These are phyloP conservation scores for Infundibulicybe gibba DNA, from an alignment of 768 basidiomycete species.

Conservation along the genomic window DNA sequence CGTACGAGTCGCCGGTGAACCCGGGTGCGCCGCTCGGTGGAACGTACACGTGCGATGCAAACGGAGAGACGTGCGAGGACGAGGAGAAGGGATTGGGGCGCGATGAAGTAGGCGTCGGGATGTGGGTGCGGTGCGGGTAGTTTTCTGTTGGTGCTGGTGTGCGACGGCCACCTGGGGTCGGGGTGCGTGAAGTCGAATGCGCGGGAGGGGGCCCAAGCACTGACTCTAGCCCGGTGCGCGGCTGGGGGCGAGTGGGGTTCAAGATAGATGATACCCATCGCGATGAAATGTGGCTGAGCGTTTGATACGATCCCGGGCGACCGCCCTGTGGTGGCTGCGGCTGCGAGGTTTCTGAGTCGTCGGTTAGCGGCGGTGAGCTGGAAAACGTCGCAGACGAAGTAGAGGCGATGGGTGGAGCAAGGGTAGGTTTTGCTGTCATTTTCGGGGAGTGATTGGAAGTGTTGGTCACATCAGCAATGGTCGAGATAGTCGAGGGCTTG, in stretches of 20 bases:
- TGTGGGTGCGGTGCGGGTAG: slow-evolving; percentile 7
- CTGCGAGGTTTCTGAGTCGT: neutral
- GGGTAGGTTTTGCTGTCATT: slow-evolving; percentile 26
- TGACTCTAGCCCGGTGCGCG: neutral
- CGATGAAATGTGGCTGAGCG: slow-evolving; percentile 43
- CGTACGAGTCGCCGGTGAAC: slow-evolving; percentile 57
- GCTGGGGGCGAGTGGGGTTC: slow-evolving; percentile 2
- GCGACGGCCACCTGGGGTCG: slow-evolving; percentile 1
- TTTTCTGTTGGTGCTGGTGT: slow-evolving; percentile 7
- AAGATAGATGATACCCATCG: slow-evolving; percentile 48
- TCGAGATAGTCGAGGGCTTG: slow-evolving; percentile 5
- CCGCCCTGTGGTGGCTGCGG: slow-evolving; percentile 1
- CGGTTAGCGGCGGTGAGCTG: slow-evolving; percentile 10
- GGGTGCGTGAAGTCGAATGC: slow-evolving; percentile 14
- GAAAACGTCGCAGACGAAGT: slow-evolving; percentile 15
- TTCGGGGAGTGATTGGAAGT: slow-evolving; percentile 22
- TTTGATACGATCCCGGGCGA: slow-evolving; percentile 30
- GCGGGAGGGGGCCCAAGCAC: slow-evolving; percentile 4
- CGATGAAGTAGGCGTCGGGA: slow-evolving; percentile 14
- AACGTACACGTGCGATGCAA: slow-evolving; percentile 32
- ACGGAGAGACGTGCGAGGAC: slow-evolving; percentile 29
- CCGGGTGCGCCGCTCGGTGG: slow-evolving; percentile 72
- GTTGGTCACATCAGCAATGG: slow-evolving; percentile 4
- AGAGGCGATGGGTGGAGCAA: slow-evolving; percentile 34
- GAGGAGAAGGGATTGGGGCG: slow-evolving; percentile 52